Conservation (phyloP, 495 filamentous ascomycete genomes). For the Friedmanniomyces simplex region DNA sequence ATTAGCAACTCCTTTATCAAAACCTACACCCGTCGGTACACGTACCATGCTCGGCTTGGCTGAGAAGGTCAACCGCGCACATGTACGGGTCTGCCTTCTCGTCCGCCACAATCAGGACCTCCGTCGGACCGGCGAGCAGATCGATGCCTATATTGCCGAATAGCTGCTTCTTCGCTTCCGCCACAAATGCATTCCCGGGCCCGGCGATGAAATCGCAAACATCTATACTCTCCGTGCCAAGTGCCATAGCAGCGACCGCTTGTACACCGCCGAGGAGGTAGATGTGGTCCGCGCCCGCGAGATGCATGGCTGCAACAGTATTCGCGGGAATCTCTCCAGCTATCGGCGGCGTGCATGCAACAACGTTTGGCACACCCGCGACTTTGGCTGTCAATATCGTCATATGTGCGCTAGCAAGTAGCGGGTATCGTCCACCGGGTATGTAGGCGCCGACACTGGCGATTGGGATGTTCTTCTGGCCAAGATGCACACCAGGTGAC, state of each 20-base stretch:
- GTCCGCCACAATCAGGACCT: constrained; percentile 44
- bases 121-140: constrained; percentile 43
- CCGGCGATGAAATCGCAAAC: constrained; percentile 46
- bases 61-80: constrained; percentile 42
- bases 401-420: constrained; percentile 49
- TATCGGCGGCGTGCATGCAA: constrained; percentile 44
- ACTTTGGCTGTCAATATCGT: constrained; percentile 48
- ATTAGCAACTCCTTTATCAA: no score
- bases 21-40: background rate
- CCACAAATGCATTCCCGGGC: constrained; percentile 46
- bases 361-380: constrained; percentile 41
- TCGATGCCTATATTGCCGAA: constrained; percentile 48
- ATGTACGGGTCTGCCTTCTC: constrained; percentile 42
- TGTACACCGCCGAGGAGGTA: constrained; percentile 46
- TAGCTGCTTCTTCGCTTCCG: constrained; percentile 44
- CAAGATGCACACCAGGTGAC: constrained; percentile 7
- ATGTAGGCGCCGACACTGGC: constrained; percentile 31
- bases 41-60: constrained; percentile 41
- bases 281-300: constrained; percentile 45
- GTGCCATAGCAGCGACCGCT: constrained; percentile 53
- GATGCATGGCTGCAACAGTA: constrained; percentile 44
- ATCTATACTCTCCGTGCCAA: constrained; percentile 51
- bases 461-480: constrained; percentile 11
- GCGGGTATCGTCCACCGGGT: constrained; percentile 43
- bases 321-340: constrained; percentile 39